phyloP scores from a whole-genome alignment of 345 rosid species.

The Nephelium lappaceum region DNA sequence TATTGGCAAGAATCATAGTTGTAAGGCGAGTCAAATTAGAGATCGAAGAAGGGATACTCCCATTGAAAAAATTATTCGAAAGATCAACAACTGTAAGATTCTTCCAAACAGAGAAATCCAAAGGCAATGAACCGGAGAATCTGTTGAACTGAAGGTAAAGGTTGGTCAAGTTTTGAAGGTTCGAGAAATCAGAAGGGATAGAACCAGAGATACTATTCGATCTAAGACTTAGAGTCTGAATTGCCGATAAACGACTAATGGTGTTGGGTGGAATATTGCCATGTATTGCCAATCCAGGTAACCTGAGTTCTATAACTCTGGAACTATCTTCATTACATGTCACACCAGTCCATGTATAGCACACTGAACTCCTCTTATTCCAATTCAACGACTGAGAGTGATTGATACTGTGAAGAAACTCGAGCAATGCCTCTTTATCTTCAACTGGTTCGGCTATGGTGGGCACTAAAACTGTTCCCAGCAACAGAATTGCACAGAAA shows the following conservation, averaged over 20 bases:
- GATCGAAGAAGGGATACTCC: slow-evolving; percentile 60
- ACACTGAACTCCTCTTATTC: slow-evolving; percentile 54
- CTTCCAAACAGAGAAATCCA: slow-evolving; percentile 68
- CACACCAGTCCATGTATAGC: slow-evolving; percentile 82
- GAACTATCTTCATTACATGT: slow-evolving; percentile 60
- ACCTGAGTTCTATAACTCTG: slow-evolving; percentile 54
- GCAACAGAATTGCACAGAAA: slow-evolving; percentile 33
- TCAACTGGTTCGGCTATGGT: slow-evolving; percentile 52
- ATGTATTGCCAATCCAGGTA: slow-evolving; percentile 59
- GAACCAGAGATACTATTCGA: slow-evolving; percentile 72
- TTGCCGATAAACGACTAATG: slow-evolving; percentile 63
- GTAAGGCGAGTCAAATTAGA: slow-evolving; percentile 51
- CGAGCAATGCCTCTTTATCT: slow-evolving; percentile 75
- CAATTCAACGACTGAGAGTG: slow-evolving; percentile 70
- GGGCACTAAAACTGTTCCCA: slow-evolving; percentile 39
- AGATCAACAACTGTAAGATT: slow-evolving; percentile 61
- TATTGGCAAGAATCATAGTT: slow-evolving; percentile 60
- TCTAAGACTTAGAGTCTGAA: slow-evolving; percentile 67
- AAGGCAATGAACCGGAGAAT: slow-evolving; percentile 66
- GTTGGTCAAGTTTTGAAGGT: slow-evolving; percentile 59
- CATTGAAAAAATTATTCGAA: slow-evolving; percentile 64
- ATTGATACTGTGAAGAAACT: slow-evolving; percentile 55
- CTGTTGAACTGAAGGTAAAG: slow-evolving; percentile 72
- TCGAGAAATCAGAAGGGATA: slow-evolving; percentile 61
- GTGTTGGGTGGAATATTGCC: slow-evolving; percentile 58